These are phyloP conservation scores for Didymella pomorum DNA, from an alignment of 2,329 filamentous ascomycete species.

Conservation along the genomic window DNA sequence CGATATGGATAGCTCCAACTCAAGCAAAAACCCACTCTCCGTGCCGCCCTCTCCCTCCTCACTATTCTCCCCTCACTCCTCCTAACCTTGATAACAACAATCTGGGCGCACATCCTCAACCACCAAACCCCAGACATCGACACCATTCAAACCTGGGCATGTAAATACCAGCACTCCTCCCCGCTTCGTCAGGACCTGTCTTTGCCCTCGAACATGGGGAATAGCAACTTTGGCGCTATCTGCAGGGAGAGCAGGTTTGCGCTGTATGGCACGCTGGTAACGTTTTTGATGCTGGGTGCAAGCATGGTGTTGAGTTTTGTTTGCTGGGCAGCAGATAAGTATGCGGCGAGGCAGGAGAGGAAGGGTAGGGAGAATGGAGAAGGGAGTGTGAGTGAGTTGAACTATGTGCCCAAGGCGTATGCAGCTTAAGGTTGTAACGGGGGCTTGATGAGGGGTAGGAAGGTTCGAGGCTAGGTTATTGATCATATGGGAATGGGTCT, in stretches of 20 bases:
- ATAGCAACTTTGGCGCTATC: conserved; percentile 49
- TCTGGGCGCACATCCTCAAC: conserved; percentile 52
- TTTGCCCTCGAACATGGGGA: conserved; percentile 42
- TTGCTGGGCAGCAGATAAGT: conserved; percentile 51
- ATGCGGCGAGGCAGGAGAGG: conserved; percentile 40
- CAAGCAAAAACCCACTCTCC: conserved; percentile 47
- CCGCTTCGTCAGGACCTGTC: conserved; percentile 34
- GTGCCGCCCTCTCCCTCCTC: conserved; percentile 48
- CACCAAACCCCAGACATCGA: conserved; percentile 44
- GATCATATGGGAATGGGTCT: no score
- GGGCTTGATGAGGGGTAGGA: background rate
- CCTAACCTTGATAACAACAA: conserved; percentile 52
- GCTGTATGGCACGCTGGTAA: conserved; percentile 53
- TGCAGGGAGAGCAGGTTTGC: conserved; percentile 57
- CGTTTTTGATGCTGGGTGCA: conserved; percentile 51
- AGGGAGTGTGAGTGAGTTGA: conserved; percentile 18
- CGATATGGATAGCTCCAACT: conserved; percentile 49
- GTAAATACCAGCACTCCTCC: conserved; percentile 46
- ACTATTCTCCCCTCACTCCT: conserved; percentile 50
- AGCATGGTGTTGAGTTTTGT: conserved; percentile 46
- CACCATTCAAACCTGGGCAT: conserved; percentile 52
- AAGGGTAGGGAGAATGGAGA: conserved; percentile 36
- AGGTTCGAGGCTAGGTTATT: background rate
- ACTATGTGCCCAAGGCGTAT: conserved; percentile 21
- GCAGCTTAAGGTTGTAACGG: background rate